Percentiles rank a stretch among this genome's conserved stretches.
phyloP scores from a whole-genome alignment of 257 asterid species.

The Linderniella brevidens region DNA sequence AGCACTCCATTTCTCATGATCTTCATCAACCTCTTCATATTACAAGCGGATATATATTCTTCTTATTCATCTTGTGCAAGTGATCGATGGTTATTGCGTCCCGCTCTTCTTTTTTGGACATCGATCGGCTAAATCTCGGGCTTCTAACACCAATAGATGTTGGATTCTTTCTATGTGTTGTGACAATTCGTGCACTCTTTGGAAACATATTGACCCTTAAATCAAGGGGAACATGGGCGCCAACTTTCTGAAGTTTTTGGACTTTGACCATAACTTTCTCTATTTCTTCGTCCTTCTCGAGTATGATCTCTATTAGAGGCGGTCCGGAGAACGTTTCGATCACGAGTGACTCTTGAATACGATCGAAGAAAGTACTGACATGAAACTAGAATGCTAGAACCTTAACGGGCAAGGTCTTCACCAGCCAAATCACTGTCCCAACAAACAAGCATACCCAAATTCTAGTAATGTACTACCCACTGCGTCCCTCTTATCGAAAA shows the following conservation, averaged over 20 bases:
- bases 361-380: constrained; percentile 64
- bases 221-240: constrained; percentile 52
- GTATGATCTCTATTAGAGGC: constrained; percentile 49
- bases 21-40: constrained; percentile 77
- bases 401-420: constrained; percentile 64
- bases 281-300: no score
- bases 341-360: constrained; percentile 67
- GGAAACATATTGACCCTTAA: constrained; percentile 41
- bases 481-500: constrained; percentile 47
- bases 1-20: constrained; percentile 52
- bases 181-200: constrained; percentile 27
- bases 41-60: constrained; percentile 88
- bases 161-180: no score
- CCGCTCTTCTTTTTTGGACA: constrained; percentile 41
- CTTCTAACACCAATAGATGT: no score
- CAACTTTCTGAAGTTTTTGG: constrained; percentile 60
- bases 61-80: constrained; percentile 63
- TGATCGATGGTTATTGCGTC: constrained; percentile 50
- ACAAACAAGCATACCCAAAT: constrained; percentile 82
- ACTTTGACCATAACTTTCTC: constrained; percentile 56
- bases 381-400: constrained; percentile 63
- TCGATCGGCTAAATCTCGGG: constrained; percentile 27
- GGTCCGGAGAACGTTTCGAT: constrained; percentile 64
- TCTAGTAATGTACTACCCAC: constrained; percentile 37
- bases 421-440: constrained; percentile 63